Evolutionary conservation across 2,329 filamentous ascomycete species (phyloP).

Genomic region (Pseudogymnoascus sp.): DNA sequence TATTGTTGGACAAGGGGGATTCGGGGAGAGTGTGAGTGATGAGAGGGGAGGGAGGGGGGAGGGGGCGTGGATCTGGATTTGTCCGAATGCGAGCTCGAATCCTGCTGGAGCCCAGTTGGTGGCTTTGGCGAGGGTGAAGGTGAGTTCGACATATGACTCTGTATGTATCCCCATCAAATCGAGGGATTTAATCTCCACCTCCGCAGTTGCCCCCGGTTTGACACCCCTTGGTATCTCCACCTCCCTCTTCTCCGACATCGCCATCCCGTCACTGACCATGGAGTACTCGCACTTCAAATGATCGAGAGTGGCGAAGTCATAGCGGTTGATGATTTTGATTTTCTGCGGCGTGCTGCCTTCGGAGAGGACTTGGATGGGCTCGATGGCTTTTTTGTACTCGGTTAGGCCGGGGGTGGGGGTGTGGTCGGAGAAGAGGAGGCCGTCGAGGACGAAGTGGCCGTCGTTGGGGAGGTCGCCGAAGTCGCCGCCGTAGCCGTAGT

Average conservation of each 20-base stretch:
- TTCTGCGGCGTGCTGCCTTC: slow-evolving; percentile 12
- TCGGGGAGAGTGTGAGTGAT: slow-evolving; percentile 19
- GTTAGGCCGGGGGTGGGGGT: slow-evolving; percentile 36
- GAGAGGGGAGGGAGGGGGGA: slow-evolving; percentile 24
- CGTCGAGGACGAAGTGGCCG: slow-evolving; percentile 40
- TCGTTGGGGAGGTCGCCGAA: slow-evolving; percentile 41
- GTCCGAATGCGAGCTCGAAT: slow-evolving; percentile 47
- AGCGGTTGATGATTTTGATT: slow-evolving; percentile 36
- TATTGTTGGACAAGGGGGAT: slow-evolving; percentile 22
- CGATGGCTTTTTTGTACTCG: slow-evolving; percentile 38
- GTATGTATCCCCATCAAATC: slow-evolving; percentile 15
- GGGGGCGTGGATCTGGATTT: slow-evolving; percentile 38
- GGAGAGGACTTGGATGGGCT: slow-evolving; percentile 33
- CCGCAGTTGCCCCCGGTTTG: slow-evolving; percentile 30
- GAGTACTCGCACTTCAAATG: slow-evolving; percentile 43
- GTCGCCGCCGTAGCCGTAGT: slow-evolving; percentile 41
- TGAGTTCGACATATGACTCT: slow-evolving; percentile 42
- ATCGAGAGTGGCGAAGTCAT: slow-evolving; percentile 48
- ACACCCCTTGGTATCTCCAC: slow-evolving; percentile 41
- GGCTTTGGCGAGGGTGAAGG: slow-evolving; percentile 38
- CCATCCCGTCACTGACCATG: slow-evolving; percentile 36
- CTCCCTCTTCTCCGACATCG: slow-evolving; percentile 31
- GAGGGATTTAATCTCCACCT: slow-evolving; percentile 19
- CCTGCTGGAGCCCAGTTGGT: slow-evolving; percentile 48
- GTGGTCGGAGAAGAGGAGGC: slow-evolving; percentile 36